Evolutionary conservation across 352 stramenopile species (phyloP), one percentile per base, ranked within the genome.

Genomic region (Phytophthora macrochlamydospora): DNA sequence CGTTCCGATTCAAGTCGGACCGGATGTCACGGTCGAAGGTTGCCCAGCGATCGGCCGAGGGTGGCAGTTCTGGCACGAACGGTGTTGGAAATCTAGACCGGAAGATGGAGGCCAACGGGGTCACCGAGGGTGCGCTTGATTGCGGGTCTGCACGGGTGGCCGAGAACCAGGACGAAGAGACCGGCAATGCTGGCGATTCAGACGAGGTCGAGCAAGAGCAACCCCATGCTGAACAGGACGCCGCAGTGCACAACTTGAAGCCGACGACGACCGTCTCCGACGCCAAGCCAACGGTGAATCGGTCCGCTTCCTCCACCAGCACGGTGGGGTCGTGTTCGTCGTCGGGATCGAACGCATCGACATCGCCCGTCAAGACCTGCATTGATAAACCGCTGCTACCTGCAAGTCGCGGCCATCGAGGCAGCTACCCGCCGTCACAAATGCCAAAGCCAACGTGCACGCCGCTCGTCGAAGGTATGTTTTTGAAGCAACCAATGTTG

Each of bases 1-100:
- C 64, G 49, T 76, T 67, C 62, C 61, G 69, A 51, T 69, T 49
- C 58, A 73, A 65, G 50, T 71, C 46, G 56, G 63, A 18, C 59
- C 58, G n/a, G 58, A 63, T 18, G 58, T 53, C 7, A 30, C 67
- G 59, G 59, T 57, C 58, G 13, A 62, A 69, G 11, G 37, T 37
- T 11, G 30, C 28, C 7, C 52, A 51, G 66, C 28, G 28, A 42
- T n/a, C 52, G 49, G 14, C 29, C 9, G 59, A 58, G 13, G 49
- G 50, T 63, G 57, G 6, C 14, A 48, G 45, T 18, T 42, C 53
- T 8, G 33, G 29, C 30, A 37, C 42, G 30, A 37, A 31, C 49
- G 57, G 53, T 44, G 67, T 56, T 62, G 32, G 51, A 59, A 68
- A 71, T 67, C 56, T 71, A 68, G 63, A 75, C 38, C 30, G 13